These are phyloP conservation scores for Talaromyces sp. DNA, from an alignment of 2,329 filamentous ascomycete species.

Conservation along the genomic window DNA sequence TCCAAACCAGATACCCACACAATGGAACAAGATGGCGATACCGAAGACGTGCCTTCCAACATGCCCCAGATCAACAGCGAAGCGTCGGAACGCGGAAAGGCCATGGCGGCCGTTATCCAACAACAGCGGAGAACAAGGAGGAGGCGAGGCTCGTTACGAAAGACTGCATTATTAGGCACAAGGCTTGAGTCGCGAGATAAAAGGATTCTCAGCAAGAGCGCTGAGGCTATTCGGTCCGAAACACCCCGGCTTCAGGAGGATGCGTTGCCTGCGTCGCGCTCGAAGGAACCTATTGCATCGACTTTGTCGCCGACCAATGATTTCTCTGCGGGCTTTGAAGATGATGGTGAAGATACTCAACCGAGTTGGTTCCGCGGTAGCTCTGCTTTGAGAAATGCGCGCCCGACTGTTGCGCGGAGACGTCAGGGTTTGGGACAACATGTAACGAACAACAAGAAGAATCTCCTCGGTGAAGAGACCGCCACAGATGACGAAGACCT, in stretches of 20 bases:
- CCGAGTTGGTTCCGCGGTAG: constrained; percentile 22
- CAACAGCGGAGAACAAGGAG: constrained; percentile 62
- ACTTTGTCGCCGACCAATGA: not conserved
- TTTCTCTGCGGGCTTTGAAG: constrained; percentile 18
- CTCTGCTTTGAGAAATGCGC: constrained; percentile 19
- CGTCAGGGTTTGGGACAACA: constrained; percentile 50
- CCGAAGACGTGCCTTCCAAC: constrained; percentile 32
- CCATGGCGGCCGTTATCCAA: constrained; percentile 53
- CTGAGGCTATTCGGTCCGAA: constrained; percentile 19
- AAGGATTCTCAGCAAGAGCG: constrained; percentile 24
- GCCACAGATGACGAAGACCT: constrained; percentile 85
- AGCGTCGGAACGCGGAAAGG: constrained; percentile 45
- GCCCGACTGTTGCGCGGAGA: constrained; percentile 31
- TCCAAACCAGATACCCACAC: constrained; percentile 36
- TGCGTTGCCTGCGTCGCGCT: constrained; percentile 2
- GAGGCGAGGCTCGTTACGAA: constrained; percentile 81
- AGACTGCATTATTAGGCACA: constrained; percentile 77
- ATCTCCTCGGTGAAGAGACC: constrained; percentile 64
- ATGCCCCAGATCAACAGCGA: constrained; percentile 20
- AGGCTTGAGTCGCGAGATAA: constrained; percentile 40
- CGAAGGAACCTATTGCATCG: constrained; percentile 8
- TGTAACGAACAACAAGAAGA: not conserved
- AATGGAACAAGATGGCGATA: constrained; percentile 29
- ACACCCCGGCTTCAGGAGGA: constrained; percentile 4
- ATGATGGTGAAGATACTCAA: constrained; percentile 15